A percentile compares a stretch with the other conserved stretches of the same genome.
Conservation (phyloP, 441 rosid species). For the Rhodomyrtus psidioides region DNA sequence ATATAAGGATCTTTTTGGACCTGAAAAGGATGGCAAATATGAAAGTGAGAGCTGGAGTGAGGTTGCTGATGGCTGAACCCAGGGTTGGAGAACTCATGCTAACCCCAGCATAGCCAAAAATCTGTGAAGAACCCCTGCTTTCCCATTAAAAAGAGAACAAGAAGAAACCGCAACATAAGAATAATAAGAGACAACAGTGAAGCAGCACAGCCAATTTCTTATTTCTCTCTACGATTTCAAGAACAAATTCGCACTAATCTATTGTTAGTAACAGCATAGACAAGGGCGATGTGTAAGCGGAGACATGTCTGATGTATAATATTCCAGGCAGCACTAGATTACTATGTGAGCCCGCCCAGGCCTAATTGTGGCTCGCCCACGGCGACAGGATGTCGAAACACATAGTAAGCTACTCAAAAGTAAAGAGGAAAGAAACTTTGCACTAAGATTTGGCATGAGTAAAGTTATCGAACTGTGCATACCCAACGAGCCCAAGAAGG, state of each 20-base stretch:
- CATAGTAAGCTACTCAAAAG: not conserved
- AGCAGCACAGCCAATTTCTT: not conserved
- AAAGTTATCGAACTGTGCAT: not conserved
- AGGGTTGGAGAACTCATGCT: conserved; percentile 40
- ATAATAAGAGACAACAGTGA: not conserved
- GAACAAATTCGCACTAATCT: not conserved
- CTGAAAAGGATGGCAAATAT: conserved; percentile 35
- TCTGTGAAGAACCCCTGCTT: not conserved
- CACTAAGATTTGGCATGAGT: not conserved
- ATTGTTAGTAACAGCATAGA: not conserved
- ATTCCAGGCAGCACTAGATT: not conserved
- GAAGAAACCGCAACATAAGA: not conserved
- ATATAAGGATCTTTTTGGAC: conserved; percentile 2
- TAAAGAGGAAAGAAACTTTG: not conserved
- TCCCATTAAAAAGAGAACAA: not conserved
- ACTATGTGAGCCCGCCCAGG: not conserved
- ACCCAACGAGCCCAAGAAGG: not conserved
- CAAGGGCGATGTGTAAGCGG: fast-evolving
- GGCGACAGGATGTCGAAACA: not conserved
- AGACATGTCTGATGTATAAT: not conserved
- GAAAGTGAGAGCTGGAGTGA: conserved; percentile 43
- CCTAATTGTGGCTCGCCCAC: not conserved
- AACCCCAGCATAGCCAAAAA: not conserved
- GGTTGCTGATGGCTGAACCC: conserved; percentile 35
- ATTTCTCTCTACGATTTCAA: not conserved